Base-by-base conservation (phyloP, 2,329 filamentous ascomycete species). In the Emergomyces orientalis region DNA sequence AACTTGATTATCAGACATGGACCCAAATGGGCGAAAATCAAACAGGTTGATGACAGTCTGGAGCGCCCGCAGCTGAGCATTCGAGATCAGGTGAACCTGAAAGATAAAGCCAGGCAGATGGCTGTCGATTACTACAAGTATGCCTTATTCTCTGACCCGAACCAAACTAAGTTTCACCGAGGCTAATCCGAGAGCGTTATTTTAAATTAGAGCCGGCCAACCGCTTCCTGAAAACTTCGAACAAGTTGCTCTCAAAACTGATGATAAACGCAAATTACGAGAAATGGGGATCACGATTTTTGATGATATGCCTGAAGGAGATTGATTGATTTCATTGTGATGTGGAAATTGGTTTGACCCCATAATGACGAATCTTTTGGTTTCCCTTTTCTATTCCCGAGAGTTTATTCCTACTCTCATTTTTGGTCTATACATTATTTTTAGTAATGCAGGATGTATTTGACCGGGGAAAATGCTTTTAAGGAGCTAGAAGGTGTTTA, bases 81-180 rank as follows among this genome's bases (percentile, higher is more conserved):
- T 1, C 76, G 84, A 1, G 75, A 71, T 6, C 81, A 86, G 64
- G 81, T 83, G 2, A 80, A 83, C 54, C 64, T 85, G 8, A 83
- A 82, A 66, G 81, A 83, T 65, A 79, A 79, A 64, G 83, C 82
- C 3, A 76, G 83, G 59, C 84, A 83, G 64, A 71, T 85, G 63
- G 82, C 81, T 68, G 72, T 77, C 49, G 72, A 72, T 8, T 77
- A 69, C 60, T 61, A 80, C 2, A 77, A 76, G 78, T 80, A 69
- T 71, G 76, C 75, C 32, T 25, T 56, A 63, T 54, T 22, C n/a
- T 25, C 4, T 54, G 6, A 13, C 43, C 34, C 32, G 11, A 14
- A 22, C 34, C 54, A 14, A 57, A 41, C 34, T 41, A 41, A 22
- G n/a, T 41, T 8, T 9, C 11, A 17, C 32, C 13, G 27, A 17